phyloP scores from a whole-genome alignment of 2,329 filamentous ascomycete species.

The Cladobotryum protrusum region DNA sequence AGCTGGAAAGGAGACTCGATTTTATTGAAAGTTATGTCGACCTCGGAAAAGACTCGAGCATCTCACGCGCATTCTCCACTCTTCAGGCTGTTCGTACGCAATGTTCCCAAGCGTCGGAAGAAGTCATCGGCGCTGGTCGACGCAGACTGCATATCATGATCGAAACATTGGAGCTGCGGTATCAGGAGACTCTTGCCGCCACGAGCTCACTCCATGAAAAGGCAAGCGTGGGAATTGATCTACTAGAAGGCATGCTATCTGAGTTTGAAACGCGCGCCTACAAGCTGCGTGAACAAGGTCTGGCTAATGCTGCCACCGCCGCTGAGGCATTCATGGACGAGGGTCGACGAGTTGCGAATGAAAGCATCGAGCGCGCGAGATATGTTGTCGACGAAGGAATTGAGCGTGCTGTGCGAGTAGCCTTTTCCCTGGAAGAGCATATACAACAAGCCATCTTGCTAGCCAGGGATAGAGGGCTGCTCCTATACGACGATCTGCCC shows the following conservation, averaged over 20 bases:
- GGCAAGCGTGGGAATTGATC: constrained; percentile 75
- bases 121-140: constrained; percentile 80
- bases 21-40: constrained; percentile 85
- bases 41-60: constrained; percentile 72
- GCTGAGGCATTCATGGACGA: constrained; percentile 69
- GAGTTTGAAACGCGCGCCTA: constrained; percentile 81
- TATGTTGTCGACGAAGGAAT: constrained; percentile 76
- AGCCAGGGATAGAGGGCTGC: constrained; percentile 73
- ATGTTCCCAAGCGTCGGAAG: constrained; percentile 85
- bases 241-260: constrained; percentile 78
- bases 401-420: constrained; percentile 75
- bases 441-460: constrained; percentile 70
- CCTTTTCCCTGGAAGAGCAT: constrained; percentile 74
- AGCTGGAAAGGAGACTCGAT: constrained; percentile 80
- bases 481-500: constrained; percentile 85
- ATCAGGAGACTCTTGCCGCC: constrained; percentile 76
- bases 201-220: constrained; percentile 90
- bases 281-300: constrained; percentile 69
- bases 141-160: constrained; percentile 82
- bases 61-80: constrained; percentile 78
- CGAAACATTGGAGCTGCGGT: constrained; percentile 81
- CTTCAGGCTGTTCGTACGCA: constrained; percentile 80
- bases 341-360: constrained; percentile 73
- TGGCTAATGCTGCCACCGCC: constrained; percentile 60
- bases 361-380: constrained; percentile 66